Evolutionary conservation across 805 yeast species (phyloP).

Genomic region (Saccharomycopsis babjevae): DNA sequence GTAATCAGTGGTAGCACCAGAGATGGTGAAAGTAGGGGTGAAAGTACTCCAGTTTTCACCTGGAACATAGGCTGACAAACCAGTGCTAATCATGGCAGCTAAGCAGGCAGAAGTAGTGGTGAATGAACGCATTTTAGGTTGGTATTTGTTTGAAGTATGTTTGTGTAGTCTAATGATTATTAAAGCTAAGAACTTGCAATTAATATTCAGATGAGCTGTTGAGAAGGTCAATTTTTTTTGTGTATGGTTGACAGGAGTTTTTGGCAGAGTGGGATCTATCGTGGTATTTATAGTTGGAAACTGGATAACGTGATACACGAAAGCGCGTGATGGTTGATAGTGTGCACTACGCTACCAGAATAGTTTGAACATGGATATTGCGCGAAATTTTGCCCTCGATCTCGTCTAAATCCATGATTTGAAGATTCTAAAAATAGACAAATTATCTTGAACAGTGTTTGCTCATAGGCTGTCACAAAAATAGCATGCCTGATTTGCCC

Average conservation of each 20-base stretch:
- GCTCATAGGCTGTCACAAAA: neutral
- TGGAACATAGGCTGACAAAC: constrained; percentile 55
- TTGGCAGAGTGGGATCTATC: too few species aligned
- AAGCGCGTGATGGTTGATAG: too few species aligned
- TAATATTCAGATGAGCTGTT: too few species aligned
- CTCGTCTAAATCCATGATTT: neutral
- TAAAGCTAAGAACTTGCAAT: too few species aligned
- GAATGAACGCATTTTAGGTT: constrained; percentile 18
- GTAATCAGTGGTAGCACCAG: constrained; percentile 30
- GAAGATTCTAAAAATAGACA: neutral
- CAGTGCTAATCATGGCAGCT: constrained; percentile 34
- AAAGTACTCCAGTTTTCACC: constrained; percentile 30
- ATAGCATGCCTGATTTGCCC: neutral
- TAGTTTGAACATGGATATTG: too few species aligned
- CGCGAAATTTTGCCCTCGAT: neutral
- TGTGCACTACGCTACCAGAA: too few species aligned
- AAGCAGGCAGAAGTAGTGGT: constrained; percentile 27
- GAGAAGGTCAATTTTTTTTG: too few species aligned
- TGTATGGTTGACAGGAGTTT: too few species aligned
- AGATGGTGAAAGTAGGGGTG: constrained; percentile 31
- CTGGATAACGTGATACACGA: too few species aligned
- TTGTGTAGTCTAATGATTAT: too few species aligned
- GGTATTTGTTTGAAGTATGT: too few species aligned
- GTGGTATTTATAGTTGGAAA: too few species aligned
- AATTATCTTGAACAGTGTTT: neutral